Evolutionary conservation across 495 filamentous ascomycete genomes (phyloP).

Genomic region (Cercophora sp.): DNA sequence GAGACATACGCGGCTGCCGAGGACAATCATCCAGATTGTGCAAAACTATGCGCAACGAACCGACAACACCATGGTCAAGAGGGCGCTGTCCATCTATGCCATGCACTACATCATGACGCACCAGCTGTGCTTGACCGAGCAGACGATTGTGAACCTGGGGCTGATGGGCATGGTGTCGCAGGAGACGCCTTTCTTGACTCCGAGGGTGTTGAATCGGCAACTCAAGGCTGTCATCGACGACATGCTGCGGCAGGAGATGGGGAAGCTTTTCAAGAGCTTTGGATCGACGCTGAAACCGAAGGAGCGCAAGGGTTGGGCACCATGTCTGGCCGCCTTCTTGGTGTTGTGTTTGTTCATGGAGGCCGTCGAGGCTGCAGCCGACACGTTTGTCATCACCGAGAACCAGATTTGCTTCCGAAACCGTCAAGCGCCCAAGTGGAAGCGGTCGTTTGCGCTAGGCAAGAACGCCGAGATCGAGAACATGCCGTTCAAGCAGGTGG

Average conservation of each 20-base stretch:
- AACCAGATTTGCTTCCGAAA: conserved; percentile 41
- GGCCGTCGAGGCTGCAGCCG: conserved; percentile 45
- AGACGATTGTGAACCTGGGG: conserved; percentile 33
- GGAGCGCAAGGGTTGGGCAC: conserved; percentile 45
- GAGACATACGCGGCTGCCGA: conserved; percentile 37
- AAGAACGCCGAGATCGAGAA: conserved; percentile 46
- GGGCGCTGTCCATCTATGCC: conserved; percentile 46
- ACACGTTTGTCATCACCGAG: conserved; percentile 46
- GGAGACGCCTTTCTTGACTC: conserved; percentile 37
- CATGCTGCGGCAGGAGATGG: conserved; percentile 42
- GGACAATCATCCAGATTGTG: conserved; percentile 37
- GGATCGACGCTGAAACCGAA: conserved; percentile 46
- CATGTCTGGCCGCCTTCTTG: conserved; percentile 48
- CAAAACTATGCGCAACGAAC: conserved; percentile 36
- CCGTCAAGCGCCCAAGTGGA: conserved; percentile 26
- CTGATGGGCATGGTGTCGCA: conserved; percentile 32
- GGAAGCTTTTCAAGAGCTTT: conserved; percentile 42
- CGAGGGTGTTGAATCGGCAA: conserved; percentile 50
- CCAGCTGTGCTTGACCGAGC: conserved; percentile 42
- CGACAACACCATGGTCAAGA: conserved; percentile 38
- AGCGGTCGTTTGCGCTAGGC: conserved; percentile 35
- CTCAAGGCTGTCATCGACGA: conserved; percentile 50
- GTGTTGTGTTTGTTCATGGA: conserved; percentile 53
- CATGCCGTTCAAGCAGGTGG: conserved; percentile 49
- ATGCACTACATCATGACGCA: conserved; percentile 50